Evolutionary conservation across 352 stramenopile genomes (phyloP).

Genomic region (Globisporangium perplexum): DNA sequence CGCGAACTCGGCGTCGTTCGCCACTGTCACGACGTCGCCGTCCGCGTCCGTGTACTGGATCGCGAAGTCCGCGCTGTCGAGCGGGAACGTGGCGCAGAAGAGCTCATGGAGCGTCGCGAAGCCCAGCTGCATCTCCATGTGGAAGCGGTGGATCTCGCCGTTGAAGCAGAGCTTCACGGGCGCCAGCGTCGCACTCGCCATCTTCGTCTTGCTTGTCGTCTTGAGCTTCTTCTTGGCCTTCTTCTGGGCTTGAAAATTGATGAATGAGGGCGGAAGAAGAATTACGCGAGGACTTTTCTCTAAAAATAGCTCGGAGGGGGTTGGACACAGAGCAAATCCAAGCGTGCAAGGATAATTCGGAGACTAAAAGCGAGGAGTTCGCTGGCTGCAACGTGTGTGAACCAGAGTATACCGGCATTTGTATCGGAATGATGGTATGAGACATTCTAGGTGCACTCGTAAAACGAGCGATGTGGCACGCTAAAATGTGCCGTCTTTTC

Average conservation of each 20-base stretch:
- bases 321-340: too few species aligned
- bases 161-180: conserved; percentile 80
- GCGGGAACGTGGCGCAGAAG: conserved; percentile 55
- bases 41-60: conserved; percentile 83
- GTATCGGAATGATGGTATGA: too few species aligned
- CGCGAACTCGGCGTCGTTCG: conserved; percentile 58
- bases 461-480: too few species aligned
- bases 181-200: conserved; percentile 29
- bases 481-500: too few species aligned
- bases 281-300: background rate
- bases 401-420: too few species aligned
- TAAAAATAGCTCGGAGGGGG: too few species aligned
- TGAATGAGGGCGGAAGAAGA: background rate
- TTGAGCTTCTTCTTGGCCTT: background rate
- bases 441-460: too few species aligned
- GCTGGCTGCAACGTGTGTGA: too few species aligned
- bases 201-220: conserved; percentile 4
- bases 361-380: too few species aligned
- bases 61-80: conserved; percentile 42
- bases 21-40: conserved; percentile 66
- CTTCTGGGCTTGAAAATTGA: background rate
- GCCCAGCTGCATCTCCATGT: conserved; percentile 53
- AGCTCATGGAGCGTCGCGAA: conserved; percentile 43
- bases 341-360: too few species aligned
- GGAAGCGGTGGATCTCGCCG: conserved; percentile 79